phyloP scores from a whole-genome alignment of 2,329 filamentous ascomycete genomes.

The Beauveria pseudobassiana region DNA sequence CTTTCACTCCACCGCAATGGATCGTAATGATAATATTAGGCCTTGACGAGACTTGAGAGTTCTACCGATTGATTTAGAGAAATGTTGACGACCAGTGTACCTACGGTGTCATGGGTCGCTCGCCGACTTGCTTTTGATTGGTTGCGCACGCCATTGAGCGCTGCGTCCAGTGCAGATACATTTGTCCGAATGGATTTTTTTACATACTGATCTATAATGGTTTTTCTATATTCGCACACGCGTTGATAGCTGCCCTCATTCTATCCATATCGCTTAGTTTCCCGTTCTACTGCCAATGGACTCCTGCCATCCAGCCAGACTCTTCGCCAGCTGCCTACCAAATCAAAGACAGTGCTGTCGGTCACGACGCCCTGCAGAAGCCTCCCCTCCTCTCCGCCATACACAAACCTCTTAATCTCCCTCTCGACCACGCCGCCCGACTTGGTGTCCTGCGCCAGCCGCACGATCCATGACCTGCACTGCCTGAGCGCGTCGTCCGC shows the following conservation, averaged over 20 bases:
- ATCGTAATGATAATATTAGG: not conserved
- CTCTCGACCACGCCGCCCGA: conserved; percentile 20
- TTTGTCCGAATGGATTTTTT: no score
- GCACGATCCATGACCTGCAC: conserved; percentile 23
- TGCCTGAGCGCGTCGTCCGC: conserved; percentile 25
- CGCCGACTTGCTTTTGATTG: no score
- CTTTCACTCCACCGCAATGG: no score
- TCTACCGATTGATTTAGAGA: no score
- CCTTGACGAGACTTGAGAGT: no score
- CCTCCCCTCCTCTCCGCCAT: conserved; percentile 17
- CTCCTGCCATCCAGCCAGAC: conserved; percentile 26
- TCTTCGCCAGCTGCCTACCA: conserved; percentile 29
- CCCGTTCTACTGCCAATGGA: not conserved
- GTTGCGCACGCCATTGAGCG: no score
- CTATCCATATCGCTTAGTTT: no score
- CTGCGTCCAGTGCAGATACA: no score
- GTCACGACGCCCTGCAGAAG: conserved; percentile 19
- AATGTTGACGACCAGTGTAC: no score
- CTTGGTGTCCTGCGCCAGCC: conserved; percentile 23
- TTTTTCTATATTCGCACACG: not conserved
- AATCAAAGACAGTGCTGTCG: conserved; percentile 18
- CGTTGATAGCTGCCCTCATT: not conserved
- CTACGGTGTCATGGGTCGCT: no score
- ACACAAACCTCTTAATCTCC: conserved; percentile 22
- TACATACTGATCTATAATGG: not conserved